Base-by-base conservation (phyloP, 192 early-diverging fungal species). In the Polychytrium aggregatum region DNA sequence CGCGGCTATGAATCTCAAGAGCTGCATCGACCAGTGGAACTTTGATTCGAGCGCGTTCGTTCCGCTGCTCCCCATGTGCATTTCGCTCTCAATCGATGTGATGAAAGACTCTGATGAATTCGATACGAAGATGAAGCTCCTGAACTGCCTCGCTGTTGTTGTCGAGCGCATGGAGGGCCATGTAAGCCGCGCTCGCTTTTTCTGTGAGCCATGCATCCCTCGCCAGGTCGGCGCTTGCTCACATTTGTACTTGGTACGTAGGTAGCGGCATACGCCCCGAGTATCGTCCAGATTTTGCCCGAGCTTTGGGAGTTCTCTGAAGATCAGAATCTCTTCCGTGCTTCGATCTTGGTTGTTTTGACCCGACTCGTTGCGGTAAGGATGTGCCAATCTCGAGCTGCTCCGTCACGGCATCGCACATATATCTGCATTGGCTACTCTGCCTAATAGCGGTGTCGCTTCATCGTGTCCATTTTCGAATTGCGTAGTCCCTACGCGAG, bases 21-120 rank as follows among this genome's bases (percentile, higher is more conserved):
- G 48, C 25, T 79, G 82, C 31, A 65, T 96, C 24, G 88, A 89
- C 44, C 88, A 93, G 51, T 88, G 85, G 85, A 87, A 90, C 47
- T 92, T 92, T 68, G 84, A 86, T 22, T 53, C 79, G 6, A 58
- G 60, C 0, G 60, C 64, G 21, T 90, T 91, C 48, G 48, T 62
- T 22, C 80, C 83, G 1, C 90, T 74, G 57, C 50, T 88, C 31
- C 75, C 78, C 27, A 65, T 50, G 7, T 61, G 72, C 28, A 65
- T 92, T 29, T 50, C 68, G 21, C 41, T 70, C 18, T 60, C 88
- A n/a, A 68, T 74, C 3, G 41, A 49, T 1, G 42, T 90, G 26
- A 61, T 92, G 24, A 55, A 60, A 5, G 75, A 82, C 10, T 77
- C 84, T 0, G 77, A 77, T 31, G 83, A 84, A 45, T 76, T 85